A percentile compares a stretch with the other conserved stretches of the same genome.
Conservation (phyloP, 1,284 basidiomycete genomes). For the Ustilago curta region DNA sequence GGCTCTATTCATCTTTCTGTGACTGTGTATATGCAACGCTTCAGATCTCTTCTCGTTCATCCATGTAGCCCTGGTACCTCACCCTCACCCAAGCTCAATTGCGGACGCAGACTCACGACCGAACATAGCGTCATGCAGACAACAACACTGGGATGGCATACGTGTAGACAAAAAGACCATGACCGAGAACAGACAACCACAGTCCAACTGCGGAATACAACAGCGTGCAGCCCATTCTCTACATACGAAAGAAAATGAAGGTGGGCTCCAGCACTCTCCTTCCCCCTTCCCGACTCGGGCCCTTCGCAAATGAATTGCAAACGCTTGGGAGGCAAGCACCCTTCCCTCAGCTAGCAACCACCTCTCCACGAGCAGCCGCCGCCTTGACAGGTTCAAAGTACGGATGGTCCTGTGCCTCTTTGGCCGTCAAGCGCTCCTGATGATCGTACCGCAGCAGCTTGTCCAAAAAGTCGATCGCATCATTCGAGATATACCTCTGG, state of each 20-base stretch:
- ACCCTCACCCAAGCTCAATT: neutral
- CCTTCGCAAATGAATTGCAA: neutral
- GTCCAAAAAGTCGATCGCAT: slow-evolving; percentile 83
- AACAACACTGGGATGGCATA: neutral
- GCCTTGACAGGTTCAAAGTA: slow-evolving; percentile 65
- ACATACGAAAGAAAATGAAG: neutral
- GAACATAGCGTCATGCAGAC: slow-evolving; percentile 1
- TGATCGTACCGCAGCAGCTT: slow-evolving; percentile 96
- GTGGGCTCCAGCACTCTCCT: too few relatives aligned
- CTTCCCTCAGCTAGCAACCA: slow-evolving; percentile 31
- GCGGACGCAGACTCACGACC: neutral
- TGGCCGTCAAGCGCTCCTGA: slow-evolving; percentile 92
- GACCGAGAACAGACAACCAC: slow-evolving; percentile 11
- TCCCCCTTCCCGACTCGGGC: too few relatives aligned
- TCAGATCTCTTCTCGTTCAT: too few relatives aligned
- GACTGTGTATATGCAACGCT: too few relatives aligned
- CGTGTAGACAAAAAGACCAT: slow-evolving; percentile 5
- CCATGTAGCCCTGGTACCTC: neutral
- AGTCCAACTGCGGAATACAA: neutral
- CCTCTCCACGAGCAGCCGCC: slow-evolving; percentile 48
- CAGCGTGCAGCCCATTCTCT: neutral
- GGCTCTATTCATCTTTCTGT: too few relatives aligned
- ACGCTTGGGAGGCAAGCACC: neutral
- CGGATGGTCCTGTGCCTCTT: slow-evolving; percentile 69
- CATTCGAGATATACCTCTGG: slow-evolving; percentile 93